Percentiles rank a stretch among this genome's conserved stretches.
phyloP scores from a whole-genome alignment of 768 basidiomycete species.

The Exsudoporus frostii region DNA sequence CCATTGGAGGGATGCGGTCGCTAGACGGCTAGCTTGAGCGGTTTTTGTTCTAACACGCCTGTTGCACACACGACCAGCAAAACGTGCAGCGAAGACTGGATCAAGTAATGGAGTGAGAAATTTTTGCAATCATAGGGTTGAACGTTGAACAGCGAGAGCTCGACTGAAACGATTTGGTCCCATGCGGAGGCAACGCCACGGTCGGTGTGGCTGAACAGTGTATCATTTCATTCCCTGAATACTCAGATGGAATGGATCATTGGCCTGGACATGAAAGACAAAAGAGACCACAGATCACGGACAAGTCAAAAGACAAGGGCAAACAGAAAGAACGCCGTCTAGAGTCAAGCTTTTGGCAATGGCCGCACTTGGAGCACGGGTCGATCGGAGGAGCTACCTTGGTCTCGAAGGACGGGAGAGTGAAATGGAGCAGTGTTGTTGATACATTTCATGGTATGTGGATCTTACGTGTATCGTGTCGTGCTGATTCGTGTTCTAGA shows the following conservation, averaged over 20 bases:
- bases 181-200: background rate
- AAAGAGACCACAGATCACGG: constrained; percentile 20
- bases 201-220: background rate
- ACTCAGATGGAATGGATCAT: constrained; percentile 70
- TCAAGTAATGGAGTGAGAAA: background rate
- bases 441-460: constrained; percentile 27
- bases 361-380: constrained; percentile 59
- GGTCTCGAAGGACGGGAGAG: constrained; percentile 37
- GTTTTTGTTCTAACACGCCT: background rate
- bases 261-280: constrained; percentile 59
- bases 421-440: constrained; percentile 53
- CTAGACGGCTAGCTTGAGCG: background rate
- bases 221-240: background rate
- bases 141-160: too few relatives aligned
- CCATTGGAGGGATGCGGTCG: constrained; percentile 5
- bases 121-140: background rate
- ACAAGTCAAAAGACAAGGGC: constrained; percentile 17
- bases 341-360: constrained; percentile 33
- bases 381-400: constrained; percentile 56
- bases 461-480: background rate
- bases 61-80: background rate
- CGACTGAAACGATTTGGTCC: background rate
- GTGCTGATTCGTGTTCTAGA: constrained; percentile 23
- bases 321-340: constrained; percentile 30
- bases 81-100: background rate